Base-by-base conservation (phyloP, 495 filamentous ascomycete species). In the Podospora sp. region DNA sequence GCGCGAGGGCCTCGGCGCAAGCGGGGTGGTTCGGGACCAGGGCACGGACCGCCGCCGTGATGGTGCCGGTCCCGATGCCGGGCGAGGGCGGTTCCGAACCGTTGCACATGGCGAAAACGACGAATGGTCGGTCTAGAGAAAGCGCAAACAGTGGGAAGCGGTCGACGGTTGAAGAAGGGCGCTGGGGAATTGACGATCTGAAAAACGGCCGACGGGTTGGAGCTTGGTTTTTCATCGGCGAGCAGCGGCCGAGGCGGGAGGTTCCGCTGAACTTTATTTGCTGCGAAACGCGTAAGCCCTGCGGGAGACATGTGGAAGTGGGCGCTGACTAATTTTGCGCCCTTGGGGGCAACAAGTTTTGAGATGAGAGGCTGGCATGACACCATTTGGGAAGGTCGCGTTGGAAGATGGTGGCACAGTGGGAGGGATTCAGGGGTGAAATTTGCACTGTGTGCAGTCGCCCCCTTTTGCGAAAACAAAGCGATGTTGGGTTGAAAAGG, bases 1-100 rank as follows among this genome's bases (percentile, higher is more conserved):
- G 53, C 0, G 70, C 29, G 26, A 77, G 73, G n/a, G 76, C 72
- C n/a, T 76, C 73, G 52, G 64, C 60, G 27, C 71, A 73, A 2
- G 66, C 73, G 5, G 74, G 71, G 46, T 76, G 74, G 27, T 25
- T 18, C 0, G 74, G 74, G 20, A 76, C 68, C 22, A 72, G 62
- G 20, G 72, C 65, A 29, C 71, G 71, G 46, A 72, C 69, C 21
- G 73, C 53, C 8, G 74, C 75, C n/a, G 69, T 62, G 65, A 75
- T 73, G 58, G 67, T 71, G 24, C 72, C 72, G 16, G 62, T 58
- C 26, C 64, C 66, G 29, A 33, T 49, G 33, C 51, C 65, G 40
- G 49, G 25, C 12, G 46, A 27, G 12, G 3, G 14, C 18, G 51
- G 26, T 33, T 51, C 11, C 4, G 65, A 20, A 24, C 21, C 58